These are phyloP conservation scores for Torrubiella hemipterigena DNA, from an alignment of 2,329 filamentous ascomycete species.

Conservation along the genomic window DNA sequence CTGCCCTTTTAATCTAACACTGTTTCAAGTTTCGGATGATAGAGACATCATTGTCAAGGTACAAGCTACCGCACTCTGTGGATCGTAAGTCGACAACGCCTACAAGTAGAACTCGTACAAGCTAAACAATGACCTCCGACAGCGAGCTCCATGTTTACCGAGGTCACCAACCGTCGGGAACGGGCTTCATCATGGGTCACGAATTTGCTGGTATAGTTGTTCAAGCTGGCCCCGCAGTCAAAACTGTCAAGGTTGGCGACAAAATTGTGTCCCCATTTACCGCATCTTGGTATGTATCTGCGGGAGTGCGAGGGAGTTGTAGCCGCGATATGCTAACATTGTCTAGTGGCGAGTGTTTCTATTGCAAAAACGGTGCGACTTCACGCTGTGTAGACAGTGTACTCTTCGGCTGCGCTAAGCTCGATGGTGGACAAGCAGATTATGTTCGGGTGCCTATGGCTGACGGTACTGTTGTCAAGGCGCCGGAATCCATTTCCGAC, in stretches of 20 bases:
- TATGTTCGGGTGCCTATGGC: slow-evolving; percentile 73
- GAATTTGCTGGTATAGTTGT: slow-evolving; percentile 74
- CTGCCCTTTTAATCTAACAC: slow-evolving; percentile 8
- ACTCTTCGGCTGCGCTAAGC: slow-evolving; percentile 55
- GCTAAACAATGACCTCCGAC: too few species aligned
- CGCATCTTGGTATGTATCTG: slow-evolving; percentile 52
- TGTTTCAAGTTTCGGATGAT: slow-evolving; percentile 46
- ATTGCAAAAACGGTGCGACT: slow-evolving; percentile 65
- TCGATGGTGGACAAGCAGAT: slow-evolving; percentile 75
- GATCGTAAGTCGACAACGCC: slow-evolving; percentile 73
- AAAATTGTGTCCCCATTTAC: slow-evolving; percentile 77
- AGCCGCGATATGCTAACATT: slow-evolving; percentile 3
- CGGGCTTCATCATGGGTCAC: slow-evolving; percentile 63
- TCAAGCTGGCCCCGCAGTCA: slow-evolving; percentile 55
- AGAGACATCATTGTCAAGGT: slow-evolving; percentile 77
- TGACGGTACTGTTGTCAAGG: slow-evolving; percentile 67
- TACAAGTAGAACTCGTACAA: too few species aligned
- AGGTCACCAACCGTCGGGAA: slow-evolving; percentile 59
- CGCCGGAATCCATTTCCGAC: slow-evolving; percentile 55
- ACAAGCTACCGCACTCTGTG: slow-evolving; percentile 72
- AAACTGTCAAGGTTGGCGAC: slow-evolving; percentile 60
- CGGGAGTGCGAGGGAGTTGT: neutral
- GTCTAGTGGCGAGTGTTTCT: slow-evolving; percentile 56
- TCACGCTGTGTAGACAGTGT: slow-evolving; percentile 61
- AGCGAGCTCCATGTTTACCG: slow-evolving; percentile 82